phyloP scores from a whole-genome alignment of 106 monocot genomes.

The Xerophyta viscosa region DNA sequence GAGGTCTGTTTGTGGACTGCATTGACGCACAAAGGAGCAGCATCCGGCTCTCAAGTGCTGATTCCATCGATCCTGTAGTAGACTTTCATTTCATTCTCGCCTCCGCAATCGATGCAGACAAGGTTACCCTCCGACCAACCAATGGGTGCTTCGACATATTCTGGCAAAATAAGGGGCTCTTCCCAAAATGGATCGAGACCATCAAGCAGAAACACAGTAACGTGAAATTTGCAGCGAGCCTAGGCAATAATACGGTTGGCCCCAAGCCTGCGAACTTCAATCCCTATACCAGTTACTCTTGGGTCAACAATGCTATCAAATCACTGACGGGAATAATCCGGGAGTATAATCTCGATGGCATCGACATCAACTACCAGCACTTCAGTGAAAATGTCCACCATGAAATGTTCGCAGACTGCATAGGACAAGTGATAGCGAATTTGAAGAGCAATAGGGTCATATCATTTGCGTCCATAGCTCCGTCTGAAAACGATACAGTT shows the following conservation, averaged over 20 bases:
- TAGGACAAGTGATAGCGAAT: conserved; percentile 22
- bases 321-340: conserved; percentile 35
- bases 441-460: conserved; percentile 16
- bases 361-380: conserved; percentile 55
- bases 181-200: conserved; percentile 5
- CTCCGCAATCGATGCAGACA: conserved; percentile 21
- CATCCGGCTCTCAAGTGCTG: conserved; percentile 45
- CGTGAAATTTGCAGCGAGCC: conserved; percentile 24
- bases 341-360: conserved; percentile 43
- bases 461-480: conserved; percentile 27
- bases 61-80: conserved; percentile 28
- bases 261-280: conserved; percentile 18
- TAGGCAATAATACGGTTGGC: conserved; percentile 12
- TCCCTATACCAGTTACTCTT: conserved; percentile 25
- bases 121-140: not conserved
- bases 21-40: conserved; percentile 29
- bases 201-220: conserved; percentile 21
- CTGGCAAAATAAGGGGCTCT: conserved; percentile 22
- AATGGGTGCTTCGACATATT: conserved; percentile 31
- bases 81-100: conserved; percentile 29
- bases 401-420: conserved; percentile 18
- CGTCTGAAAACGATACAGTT: conserved; percentile 9
- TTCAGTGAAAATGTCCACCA: conserved; percentile 17
- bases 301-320: conserved; percentile 46
- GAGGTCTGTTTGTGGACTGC: too few species aligned